A percentile compares a stretch with the other conserved stretches of the same genome.
These are phyloP conservation scores for Roridomyces roridus DNA, from an alignment of 768 basidiomycete species.

Conservation along the genomic window DNA sequence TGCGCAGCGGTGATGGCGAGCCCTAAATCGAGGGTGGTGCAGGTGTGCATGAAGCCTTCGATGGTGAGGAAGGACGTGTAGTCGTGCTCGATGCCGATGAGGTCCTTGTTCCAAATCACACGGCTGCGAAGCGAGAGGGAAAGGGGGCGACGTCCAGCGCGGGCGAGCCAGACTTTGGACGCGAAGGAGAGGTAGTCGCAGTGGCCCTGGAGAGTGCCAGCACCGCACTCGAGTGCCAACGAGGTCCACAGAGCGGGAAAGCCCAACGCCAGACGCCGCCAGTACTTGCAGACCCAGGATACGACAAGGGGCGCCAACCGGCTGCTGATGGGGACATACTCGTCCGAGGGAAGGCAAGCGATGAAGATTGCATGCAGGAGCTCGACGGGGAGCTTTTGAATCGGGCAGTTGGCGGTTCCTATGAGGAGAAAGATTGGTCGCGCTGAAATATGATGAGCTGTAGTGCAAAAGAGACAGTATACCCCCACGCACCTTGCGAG, in stretches of 20 bases:
- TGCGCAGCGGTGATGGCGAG: neutral
- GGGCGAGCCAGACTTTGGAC: neutral
- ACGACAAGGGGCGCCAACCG: neutral
- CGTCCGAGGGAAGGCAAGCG: neutral
- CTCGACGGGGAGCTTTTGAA: constrained; percentile 1
- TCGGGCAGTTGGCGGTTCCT: neutral
- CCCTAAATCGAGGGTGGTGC: neutral
- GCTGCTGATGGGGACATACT: neutral
- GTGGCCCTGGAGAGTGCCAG: neutral
- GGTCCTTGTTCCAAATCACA: too few relatives aligned
- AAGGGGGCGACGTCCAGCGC: neutral
- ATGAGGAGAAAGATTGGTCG: neutral
- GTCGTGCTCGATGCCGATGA: neutral
- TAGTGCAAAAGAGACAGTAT: too few relatives aligned
- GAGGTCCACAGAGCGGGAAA: neutral
- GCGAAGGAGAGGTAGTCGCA: neutral
- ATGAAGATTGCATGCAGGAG: neutral
- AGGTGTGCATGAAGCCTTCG: constrained; percentile 1
- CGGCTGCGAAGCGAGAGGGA: neutral
- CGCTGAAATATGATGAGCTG: neutral
- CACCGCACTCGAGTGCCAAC: neutral
- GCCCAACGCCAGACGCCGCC: neutral
- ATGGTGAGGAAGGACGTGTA: neutral
- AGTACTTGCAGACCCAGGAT: constrained; percentile 1
- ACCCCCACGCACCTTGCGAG: too few relatives aligned